Conservation (phyloP, 2,329 filamentous ascomycete species). For the Atkinsonella hypoxylon region DNA sequence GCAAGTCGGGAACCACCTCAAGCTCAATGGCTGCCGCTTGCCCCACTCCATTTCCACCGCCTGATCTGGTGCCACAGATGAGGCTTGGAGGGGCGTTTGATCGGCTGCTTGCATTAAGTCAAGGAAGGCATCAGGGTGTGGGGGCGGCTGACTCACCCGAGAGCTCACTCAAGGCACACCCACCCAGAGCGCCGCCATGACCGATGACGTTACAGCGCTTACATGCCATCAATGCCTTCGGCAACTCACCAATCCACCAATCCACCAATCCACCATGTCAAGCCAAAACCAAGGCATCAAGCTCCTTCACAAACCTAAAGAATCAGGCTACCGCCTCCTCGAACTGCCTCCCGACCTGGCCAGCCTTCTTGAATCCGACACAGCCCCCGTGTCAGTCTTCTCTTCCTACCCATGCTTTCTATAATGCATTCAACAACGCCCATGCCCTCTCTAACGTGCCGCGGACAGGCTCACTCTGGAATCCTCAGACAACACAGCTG, state of each 20-base stretch:
- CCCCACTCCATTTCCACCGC: neutral
- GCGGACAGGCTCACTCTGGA: conserved; percentile 32
- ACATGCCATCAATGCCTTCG: neutral
- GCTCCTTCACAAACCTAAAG: conserved; percentile 36
- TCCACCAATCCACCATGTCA: conserved; percentile 24
- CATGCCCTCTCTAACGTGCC: neutral
- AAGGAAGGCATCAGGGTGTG: too few relatives aligned
- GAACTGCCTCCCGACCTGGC: conserved; percentile 50
- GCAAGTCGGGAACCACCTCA: neutral
- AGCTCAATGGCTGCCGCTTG: neutral
- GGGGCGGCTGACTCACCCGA: neutral
- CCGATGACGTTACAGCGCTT: neutral
- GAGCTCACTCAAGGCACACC: neutral
- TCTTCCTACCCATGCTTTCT: neutral
- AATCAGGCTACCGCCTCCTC: conserved; percentile 44
- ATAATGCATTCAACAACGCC: neutral
- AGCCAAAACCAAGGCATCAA: conserved; percentile 36
- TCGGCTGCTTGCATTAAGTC: too few relatives aligned
- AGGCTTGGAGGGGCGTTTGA: neutral
- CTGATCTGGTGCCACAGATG: neutral
- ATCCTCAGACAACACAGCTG: conserved; percentile 34
- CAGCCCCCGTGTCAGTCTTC: conserved; percentile 38
- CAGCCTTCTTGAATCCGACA: conserved; percentile 39
- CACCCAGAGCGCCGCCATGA: neutral
- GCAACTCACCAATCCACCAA: neutral